Base-by-base conservation (phyloP, 805 yeast species). In the Candida dajiaensis region DNA sequence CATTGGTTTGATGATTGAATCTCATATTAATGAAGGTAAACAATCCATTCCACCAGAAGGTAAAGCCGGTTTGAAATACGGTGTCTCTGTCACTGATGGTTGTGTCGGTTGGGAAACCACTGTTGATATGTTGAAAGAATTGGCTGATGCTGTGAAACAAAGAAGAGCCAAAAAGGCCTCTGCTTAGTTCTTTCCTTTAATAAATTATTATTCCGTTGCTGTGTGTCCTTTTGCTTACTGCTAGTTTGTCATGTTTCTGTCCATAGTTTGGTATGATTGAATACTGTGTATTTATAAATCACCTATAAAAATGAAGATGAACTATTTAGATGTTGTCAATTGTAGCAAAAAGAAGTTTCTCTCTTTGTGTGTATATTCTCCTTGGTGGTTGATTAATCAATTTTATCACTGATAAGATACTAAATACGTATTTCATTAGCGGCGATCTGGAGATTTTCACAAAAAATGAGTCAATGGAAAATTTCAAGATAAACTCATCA, bases 11-110 rank as follows among this genome's bases (percentile, higher is more conserved):
- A 92, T 92, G 99, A 88, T 92, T 61, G 99, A 92, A 74, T 83
- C 94, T 29, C 80, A 92, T 68, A 81, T 92, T 65, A 80, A 81
- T 62, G 97, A 85, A 68, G 99, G 99, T 58, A 83, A 83, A 68
- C 99, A 92, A 80, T 81, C 86, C 58, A 89, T 89, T 50, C 78
- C 88, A 44, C 70, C 79, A 52, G 87, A 83, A 50, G 96, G 96
- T 48, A 85, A 85, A 63, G 75, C 71, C 39, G 78, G 75, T 21
- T 78, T 92, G 68, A 82, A 85, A 64, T 88, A 90, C 74, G 99
- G 99, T 68, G 95, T 90, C 53, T 85, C 96, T 50, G 89, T 94
- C 67, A 94, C 99, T 51, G 99, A 94, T 68, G 96, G 94, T 25
- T 94, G 99, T 75, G 95, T 94, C 46, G 75, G 84, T 50, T 89